phyloP scores from a whole-genome alignment of 1,284 basidiomycete species.

The Ceratorhiza oryzae-sativae region DNA sequence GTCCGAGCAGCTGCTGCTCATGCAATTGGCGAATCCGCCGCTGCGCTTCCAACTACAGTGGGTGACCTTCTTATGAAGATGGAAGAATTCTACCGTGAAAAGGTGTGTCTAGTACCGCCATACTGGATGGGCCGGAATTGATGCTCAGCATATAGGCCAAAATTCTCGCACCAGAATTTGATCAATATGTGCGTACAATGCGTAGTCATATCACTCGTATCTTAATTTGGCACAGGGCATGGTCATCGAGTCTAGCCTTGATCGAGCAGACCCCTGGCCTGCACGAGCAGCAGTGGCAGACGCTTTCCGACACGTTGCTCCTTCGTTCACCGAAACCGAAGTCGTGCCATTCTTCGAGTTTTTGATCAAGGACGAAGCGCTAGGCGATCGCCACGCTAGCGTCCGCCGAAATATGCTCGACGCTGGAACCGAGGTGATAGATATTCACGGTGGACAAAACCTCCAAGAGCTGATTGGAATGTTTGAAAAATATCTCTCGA shows the following conservation, averaged over 20 bases:
- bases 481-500: slow-evolving; percentile 83
- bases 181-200: slow-evolving; percentile 74
- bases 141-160: slow-evolving; percentile 63
- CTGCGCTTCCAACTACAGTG: slow-evolving; percentile 75
- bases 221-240: slow-evolving; percentile 71
- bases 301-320: slow-evolving; percentile 74
- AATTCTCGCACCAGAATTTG: slow-evolving; percentile 87
- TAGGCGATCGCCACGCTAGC: slow-evolving; percentile 85
- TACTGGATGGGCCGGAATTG: slow-evolving; percentile 38
- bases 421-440: slow-evolving; percentile 84
- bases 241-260: slow-evolving; percentile 89
- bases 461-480: slow-evolving; percentile 81
- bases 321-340: slow-evolving; percentile 68
- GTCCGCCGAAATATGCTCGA: slow-evolving; percentile 89
- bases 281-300: slow-evolving; percentile 79
- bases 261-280: slow-evolving; percentile 92
- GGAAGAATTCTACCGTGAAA: slow-evolving; percentile 81
- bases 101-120: slow-evolving; percentile 56
- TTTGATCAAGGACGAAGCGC: slow-evolving; percentile 81
- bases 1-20: slow-evolving; percentile 78
- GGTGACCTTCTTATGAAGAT: slow-evolving; percentile 60
- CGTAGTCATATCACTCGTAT: neutral
- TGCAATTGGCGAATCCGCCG: slow-evolving; percentile 81
- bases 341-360: slow-evolving; percentile 88
- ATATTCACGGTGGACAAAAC: slow-evolving; percentile 78